Conservation (phyloP, 1,284 basidiomycete genomes). For the Ganoderma boninense region DNA sequence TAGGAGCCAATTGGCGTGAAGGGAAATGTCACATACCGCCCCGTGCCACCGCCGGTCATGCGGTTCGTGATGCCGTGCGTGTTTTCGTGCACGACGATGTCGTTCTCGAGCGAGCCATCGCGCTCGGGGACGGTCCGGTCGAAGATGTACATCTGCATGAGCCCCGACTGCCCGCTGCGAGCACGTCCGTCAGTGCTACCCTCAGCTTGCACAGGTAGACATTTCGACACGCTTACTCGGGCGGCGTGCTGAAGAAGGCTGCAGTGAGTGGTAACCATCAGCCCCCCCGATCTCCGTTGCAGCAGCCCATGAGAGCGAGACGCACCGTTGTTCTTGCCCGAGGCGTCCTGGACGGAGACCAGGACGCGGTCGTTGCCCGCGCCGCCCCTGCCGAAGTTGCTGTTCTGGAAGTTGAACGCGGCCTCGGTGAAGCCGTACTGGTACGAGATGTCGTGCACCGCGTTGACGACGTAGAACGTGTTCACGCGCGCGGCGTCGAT, state of each 20-base stretch:
- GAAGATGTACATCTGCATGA: too few relatives aligned
- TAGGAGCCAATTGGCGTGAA: too few relatives aligned
- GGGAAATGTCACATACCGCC: constrained; percentile 17
- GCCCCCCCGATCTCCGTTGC: too few relatives aligned
- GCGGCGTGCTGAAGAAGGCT: too few relatives aligned
- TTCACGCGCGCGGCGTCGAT: constrained; percentile 57
- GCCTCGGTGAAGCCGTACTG: constrained; percentile 47
- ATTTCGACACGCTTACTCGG: too few relatives aligned
- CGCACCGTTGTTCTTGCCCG: constrained; percentile 48
- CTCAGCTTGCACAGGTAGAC: too few relatives aligned
- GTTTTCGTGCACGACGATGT: constrained; percentile 11
- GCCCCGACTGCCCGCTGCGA: too few relatives aligned
- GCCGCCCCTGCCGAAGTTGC: constrained; percentile 54
- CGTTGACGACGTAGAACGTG: constrained; percentile 60
- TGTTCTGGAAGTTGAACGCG: constrained; percentile 56
- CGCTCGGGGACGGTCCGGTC: too few relatives aligned
- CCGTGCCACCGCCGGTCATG: constrained; percentile 61
- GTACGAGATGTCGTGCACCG: constrained; percentile 59
- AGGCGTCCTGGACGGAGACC: constrained; percentile 49
- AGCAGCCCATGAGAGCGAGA: background rate
- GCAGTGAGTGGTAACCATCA: too few relatives aligned
- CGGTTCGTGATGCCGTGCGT: constrained; percentile 59
- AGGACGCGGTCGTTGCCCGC: constrained; percentile 50
- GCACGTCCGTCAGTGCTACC: too few relatives aligned
- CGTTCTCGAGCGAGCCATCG: too few relatives aligned